These are phyloP conservation scores for Begonia loranthoides DNA, from an alignment of 306 rosid species.

Conservation along the genomic window DNA sequence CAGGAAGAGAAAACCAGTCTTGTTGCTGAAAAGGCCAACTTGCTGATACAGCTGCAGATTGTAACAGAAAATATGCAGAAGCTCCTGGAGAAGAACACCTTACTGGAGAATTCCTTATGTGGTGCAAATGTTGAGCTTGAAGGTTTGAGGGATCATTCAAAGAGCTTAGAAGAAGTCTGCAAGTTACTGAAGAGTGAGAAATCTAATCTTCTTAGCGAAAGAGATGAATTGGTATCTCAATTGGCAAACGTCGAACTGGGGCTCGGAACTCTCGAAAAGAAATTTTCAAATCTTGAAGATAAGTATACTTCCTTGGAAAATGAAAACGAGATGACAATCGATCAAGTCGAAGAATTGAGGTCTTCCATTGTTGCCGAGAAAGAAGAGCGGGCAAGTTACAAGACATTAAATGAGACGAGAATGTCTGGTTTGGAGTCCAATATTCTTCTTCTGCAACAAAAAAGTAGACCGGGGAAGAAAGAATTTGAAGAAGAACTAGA, in stretches of 20 bases:
- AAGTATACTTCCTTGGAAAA: constrained; percentile 53
- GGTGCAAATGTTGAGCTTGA: constrained; percentile 76
- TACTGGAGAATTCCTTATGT: constrained; percentile 60
- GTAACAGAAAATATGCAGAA: constrained; percentile 79
- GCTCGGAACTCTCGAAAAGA: constrained; percentile 54
- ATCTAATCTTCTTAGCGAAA: constrained; percentile 57
- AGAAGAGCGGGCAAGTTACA: constrained; percentile 43
- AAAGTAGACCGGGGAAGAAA: constrained; percentile 45
- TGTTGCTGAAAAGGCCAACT: constrained; percentile 48
- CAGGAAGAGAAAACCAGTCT: constrained; percentile 67
- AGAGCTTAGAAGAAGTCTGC: constrained; percentile 78
- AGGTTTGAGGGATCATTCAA: constrained; percentile 55
- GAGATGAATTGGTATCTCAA: constrained; percentile 45
- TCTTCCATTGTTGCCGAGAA: constrained; percentile 46
- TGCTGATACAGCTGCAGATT: constrained; percentile 68
- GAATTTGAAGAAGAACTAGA: constrained; percentile 85
- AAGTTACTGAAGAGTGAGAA: constrained; percentile 59
- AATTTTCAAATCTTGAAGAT: constrained; percentile 62
- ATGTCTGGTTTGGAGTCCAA: constrained; percentile 48
- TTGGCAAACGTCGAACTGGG: constrained; percentile 58
- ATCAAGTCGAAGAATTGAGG: constrained; percentile 56
- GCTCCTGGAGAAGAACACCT: constrained; percentile 60
- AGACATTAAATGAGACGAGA: constrained; percentile 47
- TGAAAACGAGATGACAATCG: constrained; percentile 46
- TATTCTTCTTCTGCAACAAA: constrained; percentile 45